A percentile compares a stretch with the other conserved stretches of the same genome.
Evolutionary conservation across 2,329 filamentous ascomycete genomes (phyloP).

Genomic region (Exutisphaerella laricina): DNA sequence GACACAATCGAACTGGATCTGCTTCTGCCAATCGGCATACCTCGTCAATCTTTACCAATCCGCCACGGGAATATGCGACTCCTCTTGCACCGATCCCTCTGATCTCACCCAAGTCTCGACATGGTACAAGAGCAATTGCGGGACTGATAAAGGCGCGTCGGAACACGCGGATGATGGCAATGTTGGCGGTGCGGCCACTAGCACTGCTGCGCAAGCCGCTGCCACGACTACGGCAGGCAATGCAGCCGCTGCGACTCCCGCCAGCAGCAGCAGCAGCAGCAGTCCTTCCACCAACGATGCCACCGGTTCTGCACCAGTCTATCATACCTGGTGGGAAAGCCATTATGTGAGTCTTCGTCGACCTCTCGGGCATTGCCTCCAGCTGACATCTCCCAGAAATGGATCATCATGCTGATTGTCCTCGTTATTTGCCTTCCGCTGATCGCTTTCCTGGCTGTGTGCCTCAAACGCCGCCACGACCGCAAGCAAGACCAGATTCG

Average conservation of each 20-base stretch:
- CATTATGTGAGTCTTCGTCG: conserved; percentile 20
- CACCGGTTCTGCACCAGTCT: conserved; percentile 13
- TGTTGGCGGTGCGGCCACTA: conserved; percentile 11
- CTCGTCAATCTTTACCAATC: conserved; percentile 56
- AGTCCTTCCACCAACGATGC: conserved; percentile 25
- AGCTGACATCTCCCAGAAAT: conserved; percentile 44
- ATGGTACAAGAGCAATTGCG: conserved; percentile 68
- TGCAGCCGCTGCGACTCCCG: conserved; percentile 1
- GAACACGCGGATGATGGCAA: conserved; percentile 23
- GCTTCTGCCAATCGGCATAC: conserved; percentile 64
- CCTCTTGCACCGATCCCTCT: conserved; percentile 39
- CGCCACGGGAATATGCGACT: conserved; percentile 51
- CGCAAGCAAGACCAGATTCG: conserved; percentile 54
- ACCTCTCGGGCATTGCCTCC: background rate
- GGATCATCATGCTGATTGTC: conserved; percentile 75
- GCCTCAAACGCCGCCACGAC: conserved; percentile 68
- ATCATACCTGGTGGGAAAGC: conserved; percentile 25
- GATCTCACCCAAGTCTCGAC: conserved; percentile 55
- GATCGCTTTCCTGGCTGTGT: conserved; percentile 62
- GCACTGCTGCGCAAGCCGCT: conserved; percentile 3
- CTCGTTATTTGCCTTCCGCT: conserved; percentile 62
- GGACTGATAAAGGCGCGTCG: conserved; percentile 38
- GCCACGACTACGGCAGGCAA: conserved; percentile 3
- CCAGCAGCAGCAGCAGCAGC: background rate
- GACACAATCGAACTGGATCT: conserved; percentile 53